phyloP scores from a whole-genome alignment of 208 protist genomes.

The Willaertia magna region DNA sequence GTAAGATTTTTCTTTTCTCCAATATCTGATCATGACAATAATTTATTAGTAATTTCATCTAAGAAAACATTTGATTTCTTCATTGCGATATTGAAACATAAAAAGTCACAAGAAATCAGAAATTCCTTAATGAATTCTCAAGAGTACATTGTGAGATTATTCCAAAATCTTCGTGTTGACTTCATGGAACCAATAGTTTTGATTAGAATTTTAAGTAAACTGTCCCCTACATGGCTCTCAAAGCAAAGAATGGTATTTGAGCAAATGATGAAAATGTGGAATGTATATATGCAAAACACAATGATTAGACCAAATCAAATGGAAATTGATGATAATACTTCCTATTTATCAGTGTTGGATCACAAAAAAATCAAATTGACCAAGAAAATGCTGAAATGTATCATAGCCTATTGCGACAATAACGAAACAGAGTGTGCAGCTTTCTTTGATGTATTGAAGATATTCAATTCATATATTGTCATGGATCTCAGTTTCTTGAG shows the following conservation, averaged over 20 bases:
- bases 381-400: background rate
- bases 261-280: background rate
- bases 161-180: background rate
- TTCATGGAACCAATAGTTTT: background rate
- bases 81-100: background rate
- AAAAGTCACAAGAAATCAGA: background rate
- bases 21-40: background rate
- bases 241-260: background rate
- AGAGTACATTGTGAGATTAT: background rate
- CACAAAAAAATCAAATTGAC: background rate
- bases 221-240: background rate
- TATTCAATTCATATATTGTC: background rate
- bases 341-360: background rate
- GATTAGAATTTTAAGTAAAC: background rate
- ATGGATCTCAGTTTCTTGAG: background rate
- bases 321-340: background rate
- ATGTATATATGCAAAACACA: background rate
- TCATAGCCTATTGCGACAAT: background rate
- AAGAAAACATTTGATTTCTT: background rate
- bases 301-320: background rate
- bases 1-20: background rate
- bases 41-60: background rate
- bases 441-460: background rate
- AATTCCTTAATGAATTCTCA: background rate
- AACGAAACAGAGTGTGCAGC: background rate